A percentile compares a stretch with the other conserved stretches of the same genome.
phyloP scores from a whole-genome alignment of 1,139 yeast species.

The Debaryomycetaceae sp. region DNA sequence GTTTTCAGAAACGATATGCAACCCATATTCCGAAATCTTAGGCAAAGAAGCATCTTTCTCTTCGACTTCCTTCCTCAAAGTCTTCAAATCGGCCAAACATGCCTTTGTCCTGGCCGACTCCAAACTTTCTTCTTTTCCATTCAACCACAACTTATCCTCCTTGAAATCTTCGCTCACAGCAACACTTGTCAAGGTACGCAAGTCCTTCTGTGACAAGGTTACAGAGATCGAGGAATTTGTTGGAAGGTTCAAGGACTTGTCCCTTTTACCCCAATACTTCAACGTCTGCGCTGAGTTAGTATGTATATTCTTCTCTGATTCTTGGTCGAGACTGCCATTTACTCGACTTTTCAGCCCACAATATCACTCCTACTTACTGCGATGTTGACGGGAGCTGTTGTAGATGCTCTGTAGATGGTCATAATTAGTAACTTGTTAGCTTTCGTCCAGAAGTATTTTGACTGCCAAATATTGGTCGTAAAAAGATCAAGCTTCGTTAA shows the following conservation, averaged over 20 bases:
- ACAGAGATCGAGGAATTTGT: constrained; percentile 95
- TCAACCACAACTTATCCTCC: constrained; percentile 76
- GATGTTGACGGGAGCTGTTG: constrained; percentile 96
- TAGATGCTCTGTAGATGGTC: constrained; percentile 66
- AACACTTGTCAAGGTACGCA: constrained; percentile 88
- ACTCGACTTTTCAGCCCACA: neutral
- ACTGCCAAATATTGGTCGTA: constrained; percentile 4
- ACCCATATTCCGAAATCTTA: constrained; percentile 57
- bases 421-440: constrained; percentile 15
- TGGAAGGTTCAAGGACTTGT: constrained; percentile 80
- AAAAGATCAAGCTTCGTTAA: neutral
- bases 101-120: constrained; percentile 71
- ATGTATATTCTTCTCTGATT: constrained; percentile 2
- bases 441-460: neutral
- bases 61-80: constrained; percentile 59
- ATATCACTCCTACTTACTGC: constrained; percentile 54
- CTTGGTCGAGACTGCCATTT: neutral
- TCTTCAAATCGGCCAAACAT: constrained; percentile 73
- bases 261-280: constrained; percentile 98
- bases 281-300: constrained; percentile 56
- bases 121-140: constrained; percentile 69
- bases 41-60: constrained; percentile 47
- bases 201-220: constrained; percentile 84
- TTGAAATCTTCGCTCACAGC: constrained; percentile 58
- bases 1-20: constrained; percentile 88